Evolutionary conservation across 179 eudicot genomes (phyloP).

Genomic region (Drosera spatulata): DNA sequence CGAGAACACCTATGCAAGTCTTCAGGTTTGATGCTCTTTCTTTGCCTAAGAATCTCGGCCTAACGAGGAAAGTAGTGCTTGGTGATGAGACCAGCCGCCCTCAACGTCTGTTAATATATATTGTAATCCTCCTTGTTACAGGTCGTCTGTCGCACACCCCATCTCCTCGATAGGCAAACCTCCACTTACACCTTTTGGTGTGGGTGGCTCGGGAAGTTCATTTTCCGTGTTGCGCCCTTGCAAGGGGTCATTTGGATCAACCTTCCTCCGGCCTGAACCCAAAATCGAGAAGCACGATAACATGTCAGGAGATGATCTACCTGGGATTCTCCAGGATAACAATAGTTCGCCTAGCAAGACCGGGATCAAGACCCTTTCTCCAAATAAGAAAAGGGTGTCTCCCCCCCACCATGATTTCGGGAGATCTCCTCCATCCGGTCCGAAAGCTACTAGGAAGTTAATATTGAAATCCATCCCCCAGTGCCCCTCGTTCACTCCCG

Average conservation of each 20-base stretch:
- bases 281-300: conserved; percentile 29
- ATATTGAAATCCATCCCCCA: conserved; percentile 86
- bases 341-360: conserved; percentile 35
- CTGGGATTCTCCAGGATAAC: conserved; percentile 36
- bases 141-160: conserved; percentile 30
- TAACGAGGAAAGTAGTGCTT: not conserved
- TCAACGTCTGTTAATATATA: not conserved
- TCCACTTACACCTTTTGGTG: conserved; percentile 32
- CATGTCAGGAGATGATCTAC: conserved; percentile 48
- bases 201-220: conserved; percentile 23
- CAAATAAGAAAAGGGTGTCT: conserved; percentile 80
- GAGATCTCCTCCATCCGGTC: conserved; percentile 19
- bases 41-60: not conserved
- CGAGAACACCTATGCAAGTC: conserved; percentile 46
- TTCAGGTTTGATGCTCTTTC: conserved; percentile 29
- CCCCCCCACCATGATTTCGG: conserved; percentile 50
- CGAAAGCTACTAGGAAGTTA: conserved; percentile 64
- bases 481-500: conserved; percentile 73
- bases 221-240: conserved; percentile 26
- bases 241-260: conserved; percentile 40
- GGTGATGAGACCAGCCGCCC: not conserved
- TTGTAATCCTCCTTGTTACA: conserved; percentile 7
- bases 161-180: conserved; percentile 59
- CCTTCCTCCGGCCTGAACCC: conserved; percentile 27
- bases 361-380: conserved; percentile 55